Evolutionary conservation across 2,329 filamentous ascomycete species (phyloP).

Genomic region (Trematosphaeria pertusa): DNA sequence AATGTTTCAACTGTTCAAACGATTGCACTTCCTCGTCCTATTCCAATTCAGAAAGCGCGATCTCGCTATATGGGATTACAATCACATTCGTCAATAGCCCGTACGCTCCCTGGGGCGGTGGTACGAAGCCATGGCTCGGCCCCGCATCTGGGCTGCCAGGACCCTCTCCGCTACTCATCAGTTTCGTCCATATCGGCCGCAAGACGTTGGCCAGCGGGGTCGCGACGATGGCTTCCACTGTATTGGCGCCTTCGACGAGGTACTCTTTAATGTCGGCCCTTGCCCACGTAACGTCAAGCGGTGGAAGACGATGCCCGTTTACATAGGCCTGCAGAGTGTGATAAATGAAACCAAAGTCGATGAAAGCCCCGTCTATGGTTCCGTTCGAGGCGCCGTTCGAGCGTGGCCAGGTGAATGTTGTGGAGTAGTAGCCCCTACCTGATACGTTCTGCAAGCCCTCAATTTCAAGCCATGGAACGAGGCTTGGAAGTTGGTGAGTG

Average conservation of each 20-base stretch:
- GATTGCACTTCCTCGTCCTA: too few relatives aligned
- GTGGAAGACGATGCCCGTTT: constrained; percentile 38
- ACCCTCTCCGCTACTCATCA: constrained; percentile 18
- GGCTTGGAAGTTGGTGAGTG: constrained; percentile 14
- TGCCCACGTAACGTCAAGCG: constrained; percentile 38
- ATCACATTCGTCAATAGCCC: constrained; percentile 13
- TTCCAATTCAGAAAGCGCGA: background rate
- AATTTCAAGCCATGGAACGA: constrained; percentile 15
- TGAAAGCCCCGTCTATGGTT: constrained; percentile 22
- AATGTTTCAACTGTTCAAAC: too few relatives aligned
- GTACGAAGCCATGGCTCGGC: constrained; percentile 10
- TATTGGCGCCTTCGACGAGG: constrained; percentile 32
- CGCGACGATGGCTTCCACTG: constrained; percentile 34
- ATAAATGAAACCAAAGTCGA: constrained; percentile 34
- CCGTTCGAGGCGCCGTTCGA: background rate
- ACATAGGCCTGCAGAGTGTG: constrained; percentile 37
- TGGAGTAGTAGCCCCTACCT: constrained; percentile 45
- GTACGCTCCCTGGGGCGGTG: constrained; percentile 14
- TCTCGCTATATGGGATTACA: constrained; percentile 5
- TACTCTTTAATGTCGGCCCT: constrained; percentile 30
- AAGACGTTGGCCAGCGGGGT: constrained; percentile 40
- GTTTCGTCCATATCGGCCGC: constrained; percentile 14
- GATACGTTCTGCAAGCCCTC: constrained; percentile 35
- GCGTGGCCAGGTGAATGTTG: constrained; percentile 38
- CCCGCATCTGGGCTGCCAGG: constrained; percentile 19